Evolutionary conservation across 1,284 basidiomycete species (phyloP).

Genomic region (Mycosarcoma mackinlayi): DNA sequence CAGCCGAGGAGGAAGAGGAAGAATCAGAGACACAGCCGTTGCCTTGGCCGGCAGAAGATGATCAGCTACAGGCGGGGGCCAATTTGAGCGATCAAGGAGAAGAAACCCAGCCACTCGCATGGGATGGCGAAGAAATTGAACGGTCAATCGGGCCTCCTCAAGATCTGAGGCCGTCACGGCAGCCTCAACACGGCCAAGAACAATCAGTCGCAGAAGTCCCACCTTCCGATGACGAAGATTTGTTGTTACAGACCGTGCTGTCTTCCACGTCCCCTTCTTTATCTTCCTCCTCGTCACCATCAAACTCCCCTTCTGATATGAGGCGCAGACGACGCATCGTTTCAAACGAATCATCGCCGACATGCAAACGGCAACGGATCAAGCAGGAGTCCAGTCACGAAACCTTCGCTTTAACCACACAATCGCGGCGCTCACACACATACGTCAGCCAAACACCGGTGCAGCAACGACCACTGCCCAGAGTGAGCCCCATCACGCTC

Average conservation of each 20-base stretch:
- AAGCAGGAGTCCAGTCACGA: constrained; percentile 1
- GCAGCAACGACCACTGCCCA: background rate
- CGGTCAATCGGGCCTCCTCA: too few relatives aligned
- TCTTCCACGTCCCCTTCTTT: constrained; percentile 1
- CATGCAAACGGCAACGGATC: constrained; percentile 3
- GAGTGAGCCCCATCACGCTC: constrained; percentile 25
- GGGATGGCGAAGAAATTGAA: constrained; percentile 11
- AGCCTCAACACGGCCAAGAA: background rate
- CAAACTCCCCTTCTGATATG: background rate
- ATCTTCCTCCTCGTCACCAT: constrained; percentile 4
- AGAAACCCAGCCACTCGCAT: constrained; percentile 22
- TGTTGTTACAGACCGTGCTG: constrained; percentile 10
- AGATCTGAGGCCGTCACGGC: background rate
- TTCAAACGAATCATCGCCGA: background rate
- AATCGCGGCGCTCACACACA: background rate
- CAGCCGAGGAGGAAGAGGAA: constrained; percentile 6
- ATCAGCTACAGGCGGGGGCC: background rate
- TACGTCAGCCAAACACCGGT: background rate
- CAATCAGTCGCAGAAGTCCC: constrained; percentile 8
- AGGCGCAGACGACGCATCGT: background rate
- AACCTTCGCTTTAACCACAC: background rate
- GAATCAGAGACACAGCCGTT: constrained; percentile 19
- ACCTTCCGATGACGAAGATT: constrained; percentile 37
- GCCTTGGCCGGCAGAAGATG: constrained; percentile 18
- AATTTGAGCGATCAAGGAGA: background rate